phyloP scores from a whole-genome alignment of 805 yeast species.

The Nadsonia fulvescens region DNA sequence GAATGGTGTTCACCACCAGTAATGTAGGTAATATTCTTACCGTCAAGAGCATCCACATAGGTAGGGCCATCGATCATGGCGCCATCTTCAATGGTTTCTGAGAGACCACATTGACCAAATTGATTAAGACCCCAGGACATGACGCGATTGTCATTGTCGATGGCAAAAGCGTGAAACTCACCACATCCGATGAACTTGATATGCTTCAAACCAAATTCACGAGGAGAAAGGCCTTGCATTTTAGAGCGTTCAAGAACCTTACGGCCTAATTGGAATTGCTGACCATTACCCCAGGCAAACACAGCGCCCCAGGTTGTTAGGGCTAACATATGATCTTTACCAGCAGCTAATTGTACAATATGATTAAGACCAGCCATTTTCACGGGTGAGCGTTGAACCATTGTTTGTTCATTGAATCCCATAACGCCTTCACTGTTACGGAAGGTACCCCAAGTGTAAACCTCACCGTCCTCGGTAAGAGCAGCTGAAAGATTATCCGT shows the following conservation, averaged over 20 bases:
- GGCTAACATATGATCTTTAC: constrained; percentile 83
- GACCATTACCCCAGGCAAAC: constrained; percentile 96
- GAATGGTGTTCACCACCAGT: constrained; percentile 95
- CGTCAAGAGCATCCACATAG: constrained; percentile 43
- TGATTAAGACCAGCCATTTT: constrained; percentile 43
- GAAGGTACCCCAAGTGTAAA: constrained; percentile 96
- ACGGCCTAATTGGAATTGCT: constrained; percentile 81
- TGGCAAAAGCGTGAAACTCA: constrained; percentile 90
- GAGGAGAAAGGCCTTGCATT: constrained; percentile 34
- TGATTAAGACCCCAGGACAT: constrained; percentile 93
- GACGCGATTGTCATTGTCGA: constrained; percentile 52
- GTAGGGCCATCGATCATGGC: constrained; percentile 67
- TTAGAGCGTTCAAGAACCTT: constrained; percentile 27
- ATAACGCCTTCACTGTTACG: constrained; percentile 57
- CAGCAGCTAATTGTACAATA: constrained; percentile 71
- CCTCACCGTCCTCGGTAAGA: constrained; percentile 62
- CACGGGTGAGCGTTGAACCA: constrained; percentile 49
- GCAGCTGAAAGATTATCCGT: constrained; percentile 83
- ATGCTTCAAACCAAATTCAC: constrained; percentile 64
- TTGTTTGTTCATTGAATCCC: constrained; percentile 54
- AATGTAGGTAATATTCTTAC: constrained; percentile 37
- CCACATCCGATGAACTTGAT: constrained; percentile 77
- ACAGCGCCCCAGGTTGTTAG: constrained; percentile 73
- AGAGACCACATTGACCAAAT: constrained; percentile 86
- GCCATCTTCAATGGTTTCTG: constrained; percentile 47